Evolutionary conservation across 1,284 basidiomycete species (phyloP), one percentile per base, ranked within the genome.

Genomic region (Cryptococcus deneoformans): DNA sequence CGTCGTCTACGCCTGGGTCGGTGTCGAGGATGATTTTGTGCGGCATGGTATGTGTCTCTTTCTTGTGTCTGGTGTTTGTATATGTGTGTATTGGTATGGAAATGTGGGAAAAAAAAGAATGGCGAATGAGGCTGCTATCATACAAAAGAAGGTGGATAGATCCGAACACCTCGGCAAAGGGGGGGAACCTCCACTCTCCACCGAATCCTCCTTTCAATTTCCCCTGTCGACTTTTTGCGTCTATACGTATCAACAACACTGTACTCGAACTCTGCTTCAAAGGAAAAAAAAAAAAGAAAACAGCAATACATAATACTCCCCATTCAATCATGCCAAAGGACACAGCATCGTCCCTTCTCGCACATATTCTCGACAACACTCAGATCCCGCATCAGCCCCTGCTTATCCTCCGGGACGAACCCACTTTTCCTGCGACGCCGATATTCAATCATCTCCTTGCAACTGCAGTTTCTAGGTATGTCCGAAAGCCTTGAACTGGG

Each of bases 1-100:
- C 82, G 73, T 98, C 94, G 77, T 98, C 94, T 2, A 96, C 90
- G 48, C 94, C 94, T 24, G 77, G 77, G 50, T 78, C 77, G 8
- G 77, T 78, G 54, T 78, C 77, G 52, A 78, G 67, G 49, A 77
- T 71, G 50, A 78, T 66, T 59, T 76, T 76, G 37, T 63, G 62
- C 12, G 64, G 48, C 69, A 69, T 69, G 5, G 20, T 56, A 58
- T 34, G 43, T 24, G 40, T 39, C 38, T n/a, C 7, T 40, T 14
- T 43, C 14, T 5, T 16, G 50, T 37, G 14, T 39, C 8, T 8
- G 14, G 10, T 52, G 46, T 6, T 6, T 16, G 20, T 38, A 20
- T 42, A 40, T 20, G 8, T 53, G 12, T 44, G 7, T 43, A 24
- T 16, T 8, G 44, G 39, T 6, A 34, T 42, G 37, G 9, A 44